Evolutionary conservation across 495 filamentous ascomycete genomes (phyloP).

Genomic region (Penicillium salamii): DNA sequence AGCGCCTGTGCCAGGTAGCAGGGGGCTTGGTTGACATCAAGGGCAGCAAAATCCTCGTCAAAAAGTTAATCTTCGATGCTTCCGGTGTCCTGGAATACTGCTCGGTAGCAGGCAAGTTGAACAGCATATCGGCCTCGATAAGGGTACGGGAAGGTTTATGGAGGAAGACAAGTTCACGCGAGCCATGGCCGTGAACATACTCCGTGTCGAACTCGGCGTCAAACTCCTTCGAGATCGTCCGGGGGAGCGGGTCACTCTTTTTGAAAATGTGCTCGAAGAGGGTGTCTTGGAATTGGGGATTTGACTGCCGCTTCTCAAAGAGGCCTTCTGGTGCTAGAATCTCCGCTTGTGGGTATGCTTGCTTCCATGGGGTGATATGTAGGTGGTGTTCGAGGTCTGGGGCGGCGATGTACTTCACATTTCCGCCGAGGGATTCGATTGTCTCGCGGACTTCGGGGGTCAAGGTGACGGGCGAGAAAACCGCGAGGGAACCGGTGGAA

Average conservation of each 20-base stretch:
- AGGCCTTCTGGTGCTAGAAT: constrained; percentile 85
- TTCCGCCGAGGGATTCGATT: constrained; percentile 62
- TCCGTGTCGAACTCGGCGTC: constrained; percentile 84
- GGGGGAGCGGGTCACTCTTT: constrained; percentile 46
- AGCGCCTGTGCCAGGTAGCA: constrained; percentile 72
- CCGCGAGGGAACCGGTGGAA: constrained; percentile 69
- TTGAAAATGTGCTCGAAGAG: constrained; percentile 69
- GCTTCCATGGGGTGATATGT: constrained; percentile 78
- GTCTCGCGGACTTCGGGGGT: constrained; percentile 72
- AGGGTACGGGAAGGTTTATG: constrained; percentile 78
- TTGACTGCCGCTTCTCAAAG: constrained; percentile 73
- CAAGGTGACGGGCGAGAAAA: constrained; percentile 87
- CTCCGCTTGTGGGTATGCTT: constrained; percentile 71
- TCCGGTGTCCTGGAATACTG: constrained; percentile 71
- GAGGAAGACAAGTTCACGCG: constrained; percentile 82
- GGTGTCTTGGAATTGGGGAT: constrained; percentile 62
- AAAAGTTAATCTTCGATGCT: constrained; percentile 50
- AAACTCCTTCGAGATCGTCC: constrained; percentile 70
- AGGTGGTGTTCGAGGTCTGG: constrained; percentile 92
- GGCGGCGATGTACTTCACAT: constrained; percentile 80
- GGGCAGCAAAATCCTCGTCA: constrained; percentile 60
- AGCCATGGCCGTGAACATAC: constrained; percentile 74
- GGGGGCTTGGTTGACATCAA: constrained; percentile 55
- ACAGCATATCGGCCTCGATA: constrained; percentile 89
- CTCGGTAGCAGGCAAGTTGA: constrained; percentile 85